These are phyloP conservation scores for Erysimum cheiri DNA, from an alignment of 441 rosid genomes.

Conservation along the genomic window DNA sequence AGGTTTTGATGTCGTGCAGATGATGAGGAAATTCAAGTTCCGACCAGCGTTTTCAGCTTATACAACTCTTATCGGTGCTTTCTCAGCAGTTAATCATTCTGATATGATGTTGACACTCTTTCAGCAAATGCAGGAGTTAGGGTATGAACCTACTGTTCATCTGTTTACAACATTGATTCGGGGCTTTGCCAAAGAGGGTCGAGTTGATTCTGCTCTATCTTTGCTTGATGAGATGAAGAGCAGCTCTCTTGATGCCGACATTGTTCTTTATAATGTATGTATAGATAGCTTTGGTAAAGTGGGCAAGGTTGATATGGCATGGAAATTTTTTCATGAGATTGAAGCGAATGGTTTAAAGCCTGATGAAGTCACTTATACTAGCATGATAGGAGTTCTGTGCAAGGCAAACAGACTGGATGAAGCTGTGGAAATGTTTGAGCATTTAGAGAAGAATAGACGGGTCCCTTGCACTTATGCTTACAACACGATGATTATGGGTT, in stretches of 20 bases:
- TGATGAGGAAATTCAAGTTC: constrained; percentile 89
- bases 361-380: constrained; percentile 90
- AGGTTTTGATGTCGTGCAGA: constrained; percentile 75
- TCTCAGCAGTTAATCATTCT: constrained; percentile 61
- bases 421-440: constrained; percentile 85
- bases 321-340: constrained; percentile 97
- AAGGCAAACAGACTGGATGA: constrained; percentile 78
- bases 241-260: constrained; percentile 71
- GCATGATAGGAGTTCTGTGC: constrained; percentile 90
- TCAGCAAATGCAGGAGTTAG: constrained; percentile 92
- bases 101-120: constrained; percentile 80
- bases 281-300: constrained; percentile 92
- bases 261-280: constrained; percentile 93
- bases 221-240: constrained; percentile 93
- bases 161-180: constrained; percentile 84
- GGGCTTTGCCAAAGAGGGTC: constrained; percentile 76
- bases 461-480: constrained; percentile 94
- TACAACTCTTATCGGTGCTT: constrained; percentile 86
- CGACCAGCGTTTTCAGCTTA: constrained; percentile 94
- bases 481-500: constrained; percentile 97
- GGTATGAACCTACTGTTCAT: constrained; percentile 83
- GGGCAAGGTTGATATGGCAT: constrained; percentile 91
- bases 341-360: constrained; percentile 70
- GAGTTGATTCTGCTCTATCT: constrained; percentile 80
- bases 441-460: constrained; percentile 65